These are phyloP conservation scores for Mallotus nudiflorus DNA, from an alignment of 345 rosid species.

Conservation along the genomic window DNA sequence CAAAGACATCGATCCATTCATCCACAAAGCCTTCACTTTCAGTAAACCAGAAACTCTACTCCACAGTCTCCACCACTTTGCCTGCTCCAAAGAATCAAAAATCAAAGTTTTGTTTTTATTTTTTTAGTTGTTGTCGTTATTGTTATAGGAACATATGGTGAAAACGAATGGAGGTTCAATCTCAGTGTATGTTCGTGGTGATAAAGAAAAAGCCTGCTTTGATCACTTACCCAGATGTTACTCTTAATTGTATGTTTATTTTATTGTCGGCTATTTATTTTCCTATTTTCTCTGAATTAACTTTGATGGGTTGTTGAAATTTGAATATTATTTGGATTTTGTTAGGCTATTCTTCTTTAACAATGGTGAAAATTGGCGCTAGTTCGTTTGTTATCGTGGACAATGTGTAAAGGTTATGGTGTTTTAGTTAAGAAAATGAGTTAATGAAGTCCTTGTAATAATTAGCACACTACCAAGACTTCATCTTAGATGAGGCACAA, in stretches of 20 bases:
- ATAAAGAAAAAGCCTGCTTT: slow-evolving; percentile 81
- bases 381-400: neutral
- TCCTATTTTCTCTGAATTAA: too few species aligned
- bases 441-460: neutral
- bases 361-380: neutral
- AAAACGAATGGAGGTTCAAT: slow-evolving; percentile 72
- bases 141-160: slow-evolving; percentile 66
- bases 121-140: slow-evolving; percentile 13
- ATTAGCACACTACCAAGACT: too few species aligned
- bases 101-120: too few species aligned
- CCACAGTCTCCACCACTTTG: too few species aligned
- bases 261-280: neutral
- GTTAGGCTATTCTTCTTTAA: neutral
- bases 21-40: too few species aligned
- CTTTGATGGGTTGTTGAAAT: neutral
- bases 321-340: neutral
- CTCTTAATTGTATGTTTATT: slow-evolving; percentile 63
- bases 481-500: too few species aligned
- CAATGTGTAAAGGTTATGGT: neutral
- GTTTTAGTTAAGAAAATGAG: neutral
- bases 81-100: too few species aligned
- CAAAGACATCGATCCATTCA: too few species aligned
- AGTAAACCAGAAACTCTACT: too few species aligned
- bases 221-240: slow-evolving; percentile 85
- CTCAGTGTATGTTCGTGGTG: slow-evolving; percentile 72